Conservation (phyloP, 306 rosid species). For the Abrus pulchellus region DNA sequence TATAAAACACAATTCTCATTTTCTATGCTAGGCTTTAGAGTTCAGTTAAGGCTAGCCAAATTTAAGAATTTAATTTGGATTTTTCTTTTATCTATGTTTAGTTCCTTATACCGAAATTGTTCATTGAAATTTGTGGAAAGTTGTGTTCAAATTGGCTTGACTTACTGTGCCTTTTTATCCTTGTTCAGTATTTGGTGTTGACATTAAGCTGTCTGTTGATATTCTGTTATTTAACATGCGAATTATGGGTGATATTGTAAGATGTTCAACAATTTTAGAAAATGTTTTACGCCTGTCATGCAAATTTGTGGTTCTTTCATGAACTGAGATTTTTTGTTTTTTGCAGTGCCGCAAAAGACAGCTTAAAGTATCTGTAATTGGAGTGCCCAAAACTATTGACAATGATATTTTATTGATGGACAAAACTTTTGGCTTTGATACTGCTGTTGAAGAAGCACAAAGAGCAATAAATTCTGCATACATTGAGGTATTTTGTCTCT, state of each 20-base stretch:
- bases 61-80: slow-evolving; percentile 6
- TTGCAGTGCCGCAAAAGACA: slow-evolving; percentile 78
- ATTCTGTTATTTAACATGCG: slow-evolving; percentile 3
- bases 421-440: slow-evolving; percentile 98
- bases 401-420: slow-evolving; percentile 98
- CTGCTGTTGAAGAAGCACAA: slow-evolving; percentile 99
- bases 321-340: slow-evolving; percentile 39
- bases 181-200: not conserved
- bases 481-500: slow-evolving; percentile 73
- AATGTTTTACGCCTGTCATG: slow-evolving; percentile 9
- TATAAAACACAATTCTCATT: too few species aligned
- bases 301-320: slow-evolving; percentile 20
- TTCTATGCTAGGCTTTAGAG: too few species aligned
- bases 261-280: slow-evolving; percentile 30
- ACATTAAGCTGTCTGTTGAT: not conserved
- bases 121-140: slow-evolving; percentile 28
- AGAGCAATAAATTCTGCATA: slow-evolving; percentile 98
- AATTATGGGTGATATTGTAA: slow-evolving; percentile 10
- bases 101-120: slow-evolving; percentile 7
- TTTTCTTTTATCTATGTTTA: slow-evolving; percentile 21
- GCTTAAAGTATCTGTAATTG: slow-evolving; percentile 85
- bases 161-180: slow-evolving; percentile 10
- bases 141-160: not conserved
- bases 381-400: slow-evolving; percentile 97
- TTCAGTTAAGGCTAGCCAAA: too few species aligned